Percentiles rank a stretch among this genome's conserved stretches.
phyloP scores from a whole-genome alignment of 2,329 filamentous ascomycete species.

The Fusarium fujikuroi region DNA sequence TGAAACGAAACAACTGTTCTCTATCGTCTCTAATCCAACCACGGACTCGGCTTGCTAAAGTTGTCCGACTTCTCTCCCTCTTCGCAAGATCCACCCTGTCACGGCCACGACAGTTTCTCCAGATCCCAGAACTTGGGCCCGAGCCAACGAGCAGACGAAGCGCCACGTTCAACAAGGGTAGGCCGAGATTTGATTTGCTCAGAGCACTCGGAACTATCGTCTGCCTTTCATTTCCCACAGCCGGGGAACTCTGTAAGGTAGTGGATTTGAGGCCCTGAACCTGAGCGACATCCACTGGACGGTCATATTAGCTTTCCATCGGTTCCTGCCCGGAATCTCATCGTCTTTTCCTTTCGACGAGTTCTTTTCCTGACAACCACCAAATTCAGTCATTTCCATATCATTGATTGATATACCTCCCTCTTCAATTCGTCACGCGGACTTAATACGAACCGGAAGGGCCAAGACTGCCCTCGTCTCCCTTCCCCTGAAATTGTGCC shows the following conservation, averaged over 20 bases:
- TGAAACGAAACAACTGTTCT: conserved; percentile 38
- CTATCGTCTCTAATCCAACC: conserved; percentile 24
- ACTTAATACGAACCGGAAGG: conserved; percentile 7
- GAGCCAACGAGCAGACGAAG: conserved; percentile 33
- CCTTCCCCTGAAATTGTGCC: conserved; percentile 28
- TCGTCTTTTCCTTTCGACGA: conserved; percentile 1
- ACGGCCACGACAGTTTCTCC: conserved; percentile 12
- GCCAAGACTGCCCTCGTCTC: conserved; percentile 30
- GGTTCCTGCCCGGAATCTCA: conserved; percentile 5
- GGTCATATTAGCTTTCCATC: neutral
- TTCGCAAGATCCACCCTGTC: conserved; percentile 21
- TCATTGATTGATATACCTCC: conserved; percentile 23
- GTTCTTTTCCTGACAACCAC: conserved; percentile 1
- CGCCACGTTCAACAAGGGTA: conserved; percentile 19
- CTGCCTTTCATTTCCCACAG: conserved; percentile 40
- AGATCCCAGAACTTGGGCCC: conserved; percentile 10
- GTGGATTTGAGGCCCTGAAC: conserved; percentile 13
- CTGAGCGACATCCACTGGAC: neutral
- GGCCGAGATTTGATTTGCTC: conserved; percentile 18
- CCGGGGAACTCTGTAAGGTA: neutral
- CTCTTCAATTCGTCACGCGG: conserved; percentile 11
- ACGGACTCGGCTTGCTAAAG: conserved; percentile 13
- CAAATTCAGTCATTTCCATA: neutral
- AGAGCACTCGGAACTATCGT: conserved; percentile 18
- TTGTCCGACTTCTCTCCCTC: conserved; percentile 13